A percentile compares a stretch with the other conserved stretches of the same genome.
Conservation (phyloP, 2,329 filamentous ascomycete species). For the Beauveria sp. region DNA sequence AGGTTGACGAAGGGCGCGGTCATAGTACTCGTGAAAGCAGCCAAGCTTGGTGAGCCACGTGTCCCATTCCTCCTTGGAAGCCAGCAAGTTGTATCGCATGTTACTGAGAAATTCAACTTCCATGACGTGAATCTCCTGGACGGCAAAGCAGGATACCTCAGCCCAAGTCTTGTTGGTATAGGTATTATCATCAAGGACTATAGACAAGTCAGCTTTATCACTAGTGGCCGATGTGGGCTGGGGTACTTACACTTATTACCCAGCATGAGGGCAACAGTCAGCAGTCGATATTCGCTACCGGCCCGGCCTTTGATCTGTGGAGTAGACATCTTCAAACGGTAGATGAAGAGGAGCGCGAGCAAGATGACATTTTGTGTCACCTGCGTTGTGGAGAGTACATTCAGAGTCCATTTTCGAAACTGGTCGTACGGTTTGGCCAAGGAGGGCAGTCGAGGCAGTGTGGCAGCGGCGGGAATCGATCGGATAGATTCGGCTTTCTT, state of each 20-base stretch:
- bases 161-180: constrained; percentile 99
- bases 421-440: constrained; percentile 70
- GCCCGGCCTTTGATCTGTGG: constrained; percentile 82
- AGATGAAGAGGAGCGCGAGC: constrained; percentile 84
- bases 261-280: constrained; percentile 94
- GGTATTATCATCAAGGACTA: constrained; percentile 93
- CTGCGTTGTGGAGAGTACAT: constrained; percentile 85
- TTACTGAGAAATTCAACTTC: constrained; percentile 99
- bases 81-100: constrained; percentile 89
- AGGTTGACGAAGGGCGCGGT: constrained; percentile 50
- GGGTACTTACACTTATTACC: constrained; percentile 79
- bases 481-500: constrained; percentile 61
- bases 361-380: constrained; percentile 94
- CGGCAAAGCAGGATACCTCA: constrained; percentile 89
- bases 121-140: constrained; percentile 96
- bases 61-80: constrained; percentile 78
- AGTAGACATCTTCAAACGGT: constrained; percentile 84
- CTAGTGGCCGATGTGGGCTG: not conserved
- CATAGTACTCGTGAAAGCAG: constrained; percentile 77
- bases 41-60: constrained; percentile 78
- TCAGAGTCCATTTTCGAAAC: constrained; percentile 91
- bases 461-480: constrained; percentile 29
- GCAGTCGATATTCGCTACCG: constrained; percentile 85
- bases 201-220: constrained; percentile 20
- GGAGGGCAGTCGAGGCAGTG: constrained; percentile 49